Conservation (phyloP, 2,329 filamentous ascomycete species). For the Apiospora phragmitis region DNA sequence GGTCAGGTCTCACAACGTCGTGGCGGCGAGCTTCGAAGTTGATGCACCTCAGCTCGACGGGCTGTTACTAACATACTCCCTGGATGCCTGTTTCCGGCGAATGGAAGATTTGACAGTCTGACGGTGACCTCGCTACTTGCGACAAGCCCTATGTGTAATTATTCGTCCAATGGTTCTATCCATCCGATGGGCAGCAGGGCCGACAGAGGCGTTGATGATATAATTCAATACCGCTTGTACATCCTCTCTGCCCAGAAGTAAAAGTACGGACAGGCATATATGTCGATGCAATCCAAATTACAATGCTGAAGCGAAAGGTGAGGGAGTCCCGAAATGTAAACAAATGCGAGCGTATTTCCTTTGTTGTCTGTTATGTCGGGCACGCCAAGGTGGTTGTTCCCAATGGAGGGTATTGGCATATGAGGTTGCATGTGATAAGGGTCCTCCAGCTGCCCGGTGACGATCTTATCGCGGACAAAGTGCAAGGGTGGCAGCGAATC, state of each 20-base stretch:
- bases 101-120: neutral
- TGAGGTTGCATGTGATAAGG: conserved; percentile 11
- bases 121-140: neutral
- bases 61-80: neutral
- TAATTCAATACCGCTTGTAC: neutral
- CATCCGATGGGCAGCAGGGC: neutral
- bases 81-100: neutral
- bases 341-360: neutral
- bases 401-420: neutral
- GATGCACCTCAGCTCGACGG: neutral
- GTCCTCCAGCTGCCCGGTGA: conserved; percentile 7
- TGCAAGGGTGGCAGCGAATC: neutral
- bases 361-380: neutral
- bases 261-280: neutral
- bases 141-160: neutral
- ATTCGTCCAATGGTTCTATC: neutral
- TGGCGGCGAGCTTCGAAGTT: neutral
- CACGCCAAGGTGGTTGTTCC: neutral
- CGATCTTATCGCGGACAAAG: neutral
- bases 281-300: neutral
- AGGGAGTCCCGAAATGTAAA: neutral
- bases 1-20: neutral
- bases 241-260: neutral
- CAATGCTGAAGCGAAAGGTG: neutral
- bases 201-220: neutral